These are phyloP conservation scores for Pseudogymnoascus sp. DNA, from an alignment of 2,329 filamentous ascomycete species.

Conservation along the genomic window DNA sequence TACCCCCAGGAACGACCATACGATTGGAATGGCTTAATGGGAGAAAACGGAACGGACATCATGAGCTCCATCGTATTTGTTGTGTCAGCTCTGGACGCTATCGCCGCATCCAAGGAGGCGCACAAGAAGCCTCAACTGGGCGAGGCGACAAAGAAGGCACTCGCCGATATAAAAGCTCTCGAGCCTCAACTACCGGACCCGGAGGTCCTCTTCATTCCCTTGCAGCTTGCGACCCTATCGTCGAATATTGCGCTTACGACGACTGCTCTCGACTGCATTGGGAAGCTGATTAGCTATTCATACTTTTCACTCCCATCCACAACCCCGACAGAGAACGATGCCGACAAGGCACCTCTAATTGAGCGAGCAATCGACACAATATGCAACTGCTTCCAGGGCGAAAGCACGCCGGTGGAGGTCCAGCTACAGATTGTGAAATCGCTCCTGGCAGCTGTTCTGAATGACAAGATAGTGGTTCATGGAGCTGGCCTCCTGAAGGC, in stretches of 20 bases:
- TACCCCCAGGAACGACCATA: conserved; percentile 30
- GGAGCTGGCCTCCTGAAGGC: conserved; percentile 93
- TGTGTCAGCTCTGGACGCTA: conserved; percentile 84
- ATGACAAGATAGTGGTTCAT: conserved; percentile 98
- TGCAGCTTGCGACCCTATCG: conserved; percentile 83
- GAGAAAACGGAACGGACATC: conserved; percentile 39
- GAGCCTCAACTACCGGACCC: conserved; percentile 79
- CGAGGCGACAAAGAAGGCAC: conserved; percentile 73
- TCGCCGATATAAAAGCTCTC: conserved; percentile 78
- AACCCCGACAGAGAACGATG: conserved; percentile 32
- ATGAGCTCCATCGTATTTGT: conserved; percentile 96
- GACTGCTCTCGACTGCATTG: conserved; percentile 91
- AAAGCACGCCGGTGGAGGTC: conserved; percentile 83
- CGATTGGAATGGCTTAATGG: conserved; percentile 34
- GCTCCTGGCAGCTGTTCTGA: conserved; percentile 85
- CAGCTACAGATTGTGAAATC: conserved; percentile 99
- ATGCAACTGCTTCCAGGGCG: conserved; percentile 97
- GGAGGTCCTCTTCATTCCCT: conserved; percentile 82
- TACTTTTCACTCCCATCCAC: conserved; percentile 76
- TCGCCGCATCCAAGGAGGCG: conserved; percentile 86
- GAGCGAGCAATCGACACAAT: conserved; percentile 98
- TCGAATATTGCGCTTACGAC: conserved; percentile 80
- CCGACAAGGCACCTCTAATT: conserved; percentile 65
- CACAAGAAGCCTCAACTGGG: conserved; percentile 76
- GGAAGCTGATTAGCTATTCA: conserved; percentile 97